Conservation (phyloP, 345 rosid species). For the Pugionium cornutum region DNA sequence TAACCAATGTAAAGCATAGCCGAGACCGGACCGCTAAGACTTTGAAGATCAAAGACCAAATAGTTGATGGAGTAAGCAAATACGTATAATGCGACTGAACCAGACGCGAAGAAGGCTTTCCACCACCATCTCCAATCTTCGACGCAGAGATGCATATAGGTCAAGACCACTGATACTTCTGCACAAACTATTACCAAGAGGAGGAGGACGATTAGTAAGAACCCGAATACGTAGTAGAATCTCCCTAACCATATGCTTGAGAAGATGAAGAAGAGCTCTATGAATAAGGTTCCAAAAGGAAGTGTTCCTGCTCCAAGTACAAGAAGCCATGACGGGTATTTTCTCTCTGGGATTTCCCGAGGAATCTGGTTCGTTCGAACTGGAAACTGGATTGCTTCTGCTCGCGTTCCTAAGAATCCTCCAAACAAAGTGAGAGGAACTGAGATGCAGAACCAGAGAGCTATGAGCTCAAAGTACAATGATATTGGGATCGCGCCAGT, state of each 20-base stretch:
- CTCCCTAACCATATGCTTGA: constrained; percentile 90
- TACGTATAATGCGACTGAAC: constrained; percentile 78
- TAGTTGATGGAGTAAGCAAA: constrained; percentile 77
- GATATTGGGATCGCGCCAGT: constrained; percentile 85
- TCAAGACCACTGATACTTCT: constrained; percentile 77
- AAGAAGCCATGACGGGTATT: constrained; percentile 84
- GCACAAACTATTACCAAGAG: constrained; percentile 72
- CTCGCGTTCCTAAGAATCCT: constrained; percentile 68
- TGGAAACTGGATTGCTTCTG: constrained; percentile 65
- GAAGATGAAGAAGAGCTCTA: constrained; percentile 78
- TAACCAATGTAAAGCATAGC: constrained; percentile 76
- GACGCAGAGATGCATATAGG: constrained; percentile 84
- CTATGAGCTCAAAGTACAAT: constrained; percentile 59
- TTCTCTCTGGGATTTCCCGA: constrained; percentile 79
- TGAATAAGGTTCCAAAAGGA: constrained; percentile 78
- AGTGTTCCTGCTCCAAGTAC: constrained; percentile 89
- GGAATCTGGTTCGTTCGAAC: constrained; percentile 81
- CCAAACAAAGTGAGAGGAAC: constrained; percentile 80
- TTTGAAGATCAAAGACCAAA: constrained; percentile 73
- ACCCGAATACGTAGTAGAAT: constrained; percentile 77
- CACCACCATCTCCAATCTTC: constrained; percentile 97
- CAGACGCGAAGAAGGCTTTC: constrained; percentile 85
- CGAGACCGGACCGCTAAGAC: constrained; percentile 79
- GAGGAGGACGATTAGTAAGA: constrained; percentile 65
- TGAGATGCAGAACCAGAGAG: constrained; percentile 85